Evolutionary conservation across 495 filamentous ascomycete genomes (phyloP).

Genomic region (Lophiostoma macrostomum): DNA sequence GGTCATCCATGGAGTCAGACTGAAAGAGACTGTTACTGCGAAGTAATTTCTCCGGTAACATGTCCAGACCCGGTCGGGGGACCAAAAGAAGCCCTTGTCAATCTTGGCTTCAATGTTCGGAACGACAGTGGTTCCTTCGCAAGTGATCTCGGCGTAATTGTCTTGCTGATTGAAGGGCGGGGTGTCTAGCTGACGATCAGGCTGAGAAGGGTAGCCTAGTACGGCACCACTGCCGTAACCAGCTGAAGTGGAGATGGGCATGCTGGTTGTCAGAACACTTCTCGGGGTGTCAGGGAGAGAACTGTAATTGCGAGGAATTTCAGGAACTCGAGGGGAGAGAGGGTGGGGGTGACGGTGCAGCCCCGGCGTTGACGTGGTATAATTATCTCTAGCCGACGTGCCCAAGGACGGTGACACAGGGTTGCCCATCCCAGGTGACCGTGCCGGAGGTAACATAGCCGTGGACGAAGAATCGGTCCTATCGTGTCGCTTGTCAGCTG

Average conservation of each 20-base stretch:
- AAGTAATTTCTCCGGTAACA: constrained; percentile 97
- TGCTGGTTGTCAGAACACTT: constrained; percentile 32
- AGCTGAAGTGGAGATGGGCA: constrained; percentile 26
- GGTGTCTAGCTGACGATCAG: constrained; percentile 16
- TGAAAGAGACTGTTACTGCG: constrained; percentile 78
- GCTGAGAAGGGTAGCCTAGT: constrained; percentile 8
- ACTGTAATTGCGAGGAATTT: constrained; percentile 32
- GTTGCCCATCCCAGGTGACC: constrained; percentile 33
- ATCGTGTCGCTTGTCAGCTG: constrained; percentile 35
- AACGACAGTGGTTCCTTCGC: constrained; percentile 58
- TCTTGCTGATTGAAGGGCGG: constrained; percentile 46
- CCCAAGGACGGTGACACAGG: constrained; percentile 33
- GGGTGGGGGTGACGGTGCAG: constrained; percentile 24
- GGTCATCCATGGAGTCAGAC: constrained; percentile 54
- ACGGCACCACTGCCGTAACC: background rate
- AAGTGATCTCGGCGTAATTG: constrained; percentile 57
- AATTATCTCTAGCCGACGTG: constrained; percentile 34
- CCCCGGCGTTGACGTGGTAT: constrained; percentile 33
- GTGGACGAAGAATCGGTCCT: constrained; percentile 33
- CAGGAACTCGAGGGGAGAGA: constrained; percentile 33
- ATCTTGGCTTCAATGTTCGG: constrained; percentile 81
- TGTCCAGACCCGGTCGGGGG: constrained; percentile 84
- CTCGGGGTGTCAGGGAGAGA: constrained; percentile 38
- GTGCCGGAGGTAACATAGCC: constrained; percentile 36
- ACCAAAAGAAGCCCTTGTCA: constrained; percentile 88